Base-by-base conservation (phyloP, 2,329 filamentous ascomycete species). In the Colletotrichum zoysiae region DNA sequence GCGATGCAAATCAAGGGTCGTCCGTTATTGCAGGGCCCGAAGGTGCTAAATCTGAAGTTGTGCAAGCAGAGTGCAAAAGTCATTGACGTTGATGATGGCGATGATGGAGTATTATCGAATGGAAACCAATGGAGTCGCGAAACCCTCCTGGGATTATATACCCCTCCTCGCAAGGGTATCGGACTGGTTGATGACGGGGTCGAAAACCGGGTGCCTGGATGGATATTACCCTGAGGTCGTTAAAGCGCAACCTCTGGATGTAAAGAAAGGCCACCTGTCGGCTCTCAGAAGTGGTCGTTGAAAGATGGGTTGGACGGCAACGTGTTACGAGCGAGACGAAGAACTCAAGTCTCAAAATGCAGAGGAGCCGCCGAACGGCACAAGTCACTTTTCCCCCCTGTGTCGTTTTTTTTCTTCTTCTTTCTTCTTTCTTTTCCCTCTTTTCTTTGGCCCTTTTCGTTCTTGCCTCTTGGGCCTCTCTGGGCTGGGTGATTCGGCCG, bases 251-350 rank as follows among this genome's bases (percentile, higher is more conserved):
- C 20, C 20, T 23, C 53, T 11, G 20, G 38, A 55, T 16, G 14
- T 40, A 2, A n/a, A 48, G n/a, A 64, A 42, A 69, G 60, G 67
- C n/a, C 68, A 67, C 57, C 58, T 64, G 57, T 56, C 42, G 53
- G 59, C 20, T 40, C 35, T 61, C 46, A 23, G 38, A 12, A 30
- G 2, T n/a, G 26, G 8, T 42, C 30, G 40, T 40, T n/a, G 11
- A 51, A n/a, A 51, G 23, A 9, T n/a, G 5, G 7, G 55, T 56
- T 51, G 50, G 65, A 61, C 56, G 26, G 44, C 68, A 71, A 38
- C 64, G 68, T 71, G 64, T 71, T 68, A 63, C 65, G n/a, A 68
- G 65, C n/a, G 35, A 55, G 38, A 42, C n/a, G 46, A 16, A 33
- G 48, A 63, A 64, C 9, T 64, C 50, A 23, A 55, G 38, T 51